Conservation (phyloP, 2,329 filamentous ascomycete genomes). For the Hypoxylon sp. region DNA sequence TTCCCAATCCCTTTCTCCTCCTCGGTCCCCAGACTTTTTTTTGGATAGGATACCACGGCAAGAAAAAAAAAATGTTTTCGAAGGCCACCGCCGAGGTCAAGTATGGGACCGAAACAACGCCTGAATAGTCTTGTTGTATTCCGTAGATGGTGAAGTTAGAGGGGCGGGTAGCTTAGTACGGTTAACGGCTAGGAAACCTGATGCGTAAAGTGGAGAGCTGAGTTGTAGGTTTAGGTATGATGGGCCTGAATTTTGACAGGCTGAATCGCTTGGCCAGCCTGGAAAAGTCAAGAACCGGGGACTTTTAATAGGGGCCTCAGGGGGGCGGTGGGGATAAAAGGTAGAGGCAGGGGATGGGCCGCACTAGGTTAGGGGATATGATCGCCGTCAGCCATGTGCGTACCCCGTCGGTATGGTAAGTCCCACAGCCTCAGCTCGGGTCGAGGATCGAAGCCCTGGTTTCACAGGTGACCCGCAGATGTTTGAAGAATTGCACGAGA, state of each 20-base stretch:
- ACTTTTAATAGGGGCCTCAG: conserved; percentile 23
- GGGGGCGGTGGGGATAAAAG: background rate
- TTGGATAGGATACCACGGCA: background rate
- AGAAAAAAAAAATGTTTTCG: background rate
- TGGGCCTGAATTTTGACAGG: conserved; percentile 28
- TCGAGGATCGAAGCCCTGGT: conserved; percentile 18
- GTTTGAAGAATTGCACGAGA: conserved; percentile 28
- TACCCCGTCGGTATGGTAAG: conserved; percentile 31
- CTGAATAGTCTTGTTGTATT: background rate
- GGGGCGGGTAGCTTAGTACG: conserved; percentile 17
- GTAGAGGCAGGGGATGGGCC: conserved; percentile 10
- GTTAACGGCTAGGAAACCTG: conserved; percentile 5
- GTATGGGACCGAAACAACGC: conserved; percentile 7
- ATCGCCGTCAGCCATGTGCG: conserved; percentile 39
- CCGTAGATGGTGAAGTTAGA: conserved; percentile 14
- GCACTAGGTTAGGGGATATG: conserved; percentile 30
- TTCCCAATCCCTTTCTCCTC: background rate
- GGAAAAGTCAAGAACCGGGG: conserved; percentile 15
- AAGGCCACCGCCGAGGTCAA: conserved; percentile 14
- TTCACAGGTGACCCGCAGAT: conserved; percentile 23
- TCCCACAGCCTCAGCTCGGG: conserved; percentile 37
- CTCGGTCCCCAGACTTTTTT: background rate
- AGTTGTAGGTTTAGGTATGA: conserved; percentile 12
- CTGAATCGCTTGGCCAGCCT: conserved; percentile 32
- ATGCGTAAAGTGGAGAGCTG: conserved; percentile 37